phyloP scores from a whole-genome alignment of 148 eudicot species.

The Rheum nobile region DNA sequence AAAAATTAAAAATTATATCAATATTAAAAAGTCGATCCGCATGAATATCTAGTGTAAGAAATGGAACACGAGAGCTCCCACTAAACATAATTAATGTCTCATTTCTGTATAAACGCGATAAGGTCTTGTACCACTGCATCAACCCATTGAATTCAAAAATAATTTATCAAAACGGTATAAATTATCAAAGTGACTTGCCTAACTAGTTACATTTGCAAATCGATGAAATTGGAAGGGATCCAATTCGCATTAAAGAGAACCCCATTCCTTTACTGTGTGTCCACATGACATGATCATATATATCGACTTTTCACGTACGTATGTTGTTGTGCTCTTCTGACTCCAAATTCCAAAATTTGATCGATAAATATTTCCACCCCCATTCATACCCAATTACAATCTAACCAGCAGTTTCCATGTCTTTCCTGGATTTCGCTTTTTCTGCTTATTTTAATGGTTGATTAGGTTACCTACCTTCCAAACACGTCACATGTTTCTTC shows the following conservation, averaged over 20 bases:
- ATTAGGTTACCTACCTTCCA: conserved; percentile 44
- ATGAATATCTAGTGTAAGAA: too few relatives aligned
- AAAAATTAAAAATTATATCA: too few relatives aligned
- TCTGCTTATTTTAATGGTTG: conserved; percentile 3
- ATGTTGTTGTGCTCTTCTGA: not conserved
- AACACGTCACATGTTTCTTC: conserved; percentile 44
- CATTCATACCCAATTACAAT: not conserved
- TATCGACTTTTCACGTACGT: not conserved
- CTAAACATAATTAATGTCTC: too few relatives aligned
- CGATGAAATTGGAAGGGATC: not conserved
- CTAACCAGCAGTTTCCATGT: not conserved
- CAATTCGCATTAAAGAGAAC: not conserved
- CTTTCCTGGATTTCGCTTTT: not conserved
- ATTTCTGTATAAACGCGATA: too few relatives aligned
- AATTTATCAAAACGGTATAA: too few relatives aligned
- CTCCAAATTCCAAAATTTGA: not conserved
- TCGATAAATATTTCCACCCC: not conserved
- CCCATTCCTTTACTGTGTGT: not conserved
- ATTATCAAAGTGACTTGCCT: not conserved
- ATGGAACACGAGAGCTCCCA: too few relatives aligned
- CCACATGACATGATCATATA: not conserved
- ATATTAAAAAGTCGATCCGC: too few relatives aligned
- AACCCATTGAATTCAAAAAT: too few relatives aligned
- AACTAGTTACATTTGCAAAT: not conserved
- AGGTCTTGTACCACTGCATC: too few relatives aligned